A percentile compares a stretch with the other conserved stretches of the same genome.
These are phyloP conservation scores for Metschnikowia similis DNA, from an alignment of 805 yeast species.

Conservation along the genomic window DNA sequence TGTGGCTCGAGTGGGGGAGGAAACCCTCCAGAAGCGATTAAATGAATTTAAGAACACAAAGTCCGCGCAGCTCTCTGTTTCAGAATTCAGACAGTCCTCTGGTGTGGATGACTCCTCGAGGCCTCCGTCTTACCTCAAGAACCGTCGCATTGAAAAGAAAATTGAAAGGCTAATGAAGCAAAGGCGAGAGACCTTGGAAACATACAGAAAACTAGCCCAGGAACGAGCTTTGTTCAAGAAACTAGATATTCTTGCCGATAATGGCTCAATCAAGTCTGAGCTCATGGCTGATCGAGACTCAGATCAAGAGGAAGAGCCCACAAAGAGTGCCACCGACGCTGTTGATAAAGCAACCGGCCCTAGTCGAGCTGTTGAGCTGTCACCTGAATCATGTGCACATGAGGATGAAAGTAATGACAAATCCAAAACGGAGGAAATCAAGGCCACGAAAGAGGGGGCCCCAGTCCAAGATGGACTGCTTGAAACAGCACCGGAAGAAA, in stretches of 20 bases:
- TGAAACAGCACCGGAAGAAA: not conserved
- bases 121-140: constrained; percentile 80
- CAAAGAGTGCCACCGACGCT: not conserved
- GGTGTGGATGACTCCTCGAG: constrained; percentile 42
- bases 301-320: constrained; percentile 4
- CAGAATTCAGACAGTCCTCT: constrained; percentile 59
- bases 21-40: constrained; percentile 84
- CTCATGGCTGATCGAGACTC: constrained; percentile 8
- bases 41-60: constrained; percentile 80
- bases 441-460: not conserved
- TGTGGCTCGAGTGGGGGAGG: constrained; percentile 92
- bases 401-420: not conserved
- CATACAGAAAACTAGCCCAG: constrained; percentile 22
- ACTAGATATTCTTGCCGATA: not conserved
- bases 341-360: not conserved
- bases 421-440: not conserved
- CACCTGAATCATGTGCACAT: not conserved
- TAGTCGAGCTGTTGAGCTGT: not conserved
- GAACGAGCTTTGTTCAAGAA: constrained; percentile 8
- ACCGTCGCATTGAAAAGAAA: constrained; percentile 49
- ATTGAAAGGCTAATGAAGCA: constrained; percentile 26
- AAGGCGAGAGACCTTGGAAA: constrained; percentile 16
- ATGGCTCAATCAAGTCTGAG: not conserved
- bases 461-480: not conserved
- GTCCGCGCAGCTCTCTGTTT: constrained; percentile 69